Evolutionary conservation across 345 rosid genomes (phyloP).

Genomic region (Gossypium raimondii): DNA sequence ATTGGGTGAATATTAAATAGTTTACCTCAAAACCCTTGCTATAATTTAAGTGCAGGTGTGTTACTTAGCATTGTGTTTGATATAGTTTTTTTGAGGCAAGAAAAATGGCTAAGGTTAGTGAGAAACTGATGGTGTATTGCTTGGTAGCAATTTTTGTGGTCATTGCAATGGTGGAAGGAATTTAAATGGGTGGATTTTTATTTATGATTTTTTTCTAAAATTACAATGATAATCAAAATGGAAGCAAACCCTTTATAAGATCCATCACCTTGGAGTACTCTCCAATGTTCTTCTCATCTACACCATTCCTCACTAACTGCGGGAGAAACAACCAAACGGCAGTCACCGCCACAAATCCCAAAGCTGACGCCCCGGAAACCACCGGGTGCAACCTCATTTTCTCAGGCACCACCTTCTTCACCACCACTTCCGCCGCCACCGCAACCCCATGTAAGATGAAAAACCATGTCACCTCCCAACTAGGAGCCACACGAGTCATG

Average conservation of each 20-base stretch:
- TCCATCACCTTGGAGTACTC: conserved; percentile 29
- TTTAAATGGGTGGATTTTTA: no score
- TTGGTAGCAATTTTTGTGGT: conserved; percentile 7
- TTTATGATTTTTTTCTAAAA: no score
- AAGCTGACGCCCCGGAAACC: conserved; percentile 34
- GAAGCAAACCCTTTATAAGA: conserved; percentile 10
- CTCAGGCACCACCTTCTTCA: conserved; percentile 22
- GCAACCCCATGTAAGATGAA: conserved; percentile 57
- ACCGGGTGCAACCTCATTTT: conserved; percentile 23
- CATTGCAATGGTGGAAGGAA: conserved; percentile 21
- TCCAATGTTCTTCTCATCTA: conserved; percentile 28
- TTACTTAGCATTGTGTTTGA: not conserved
- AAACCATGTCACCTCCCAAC: conserved; percentile 77
- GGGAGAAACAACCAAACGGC: conserved; percentile 48
- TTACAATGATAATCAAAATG: not conserved
- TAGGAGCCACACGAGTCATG: conserved; percentile 37
- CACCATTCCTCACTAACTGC: conserved; percentile 36
- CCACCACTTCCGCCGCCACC: conserved; percentile 37
- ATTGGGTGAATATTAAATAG: no score
- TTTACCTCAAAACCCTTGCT: no score
- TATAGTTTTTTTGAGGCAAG: not conserved
- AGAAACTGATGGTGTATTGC: conserved; percentile 8
- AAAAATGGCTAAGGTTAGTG: not conserved
- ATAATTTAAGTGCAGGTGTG: no score
- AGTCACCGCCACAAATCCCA: conserved; percentile 37